These are phyloP conservation scores for Lachancea quebecensis DNA, from an alignment of 805 yeast species.

Conservation along the genomic window DNA sequence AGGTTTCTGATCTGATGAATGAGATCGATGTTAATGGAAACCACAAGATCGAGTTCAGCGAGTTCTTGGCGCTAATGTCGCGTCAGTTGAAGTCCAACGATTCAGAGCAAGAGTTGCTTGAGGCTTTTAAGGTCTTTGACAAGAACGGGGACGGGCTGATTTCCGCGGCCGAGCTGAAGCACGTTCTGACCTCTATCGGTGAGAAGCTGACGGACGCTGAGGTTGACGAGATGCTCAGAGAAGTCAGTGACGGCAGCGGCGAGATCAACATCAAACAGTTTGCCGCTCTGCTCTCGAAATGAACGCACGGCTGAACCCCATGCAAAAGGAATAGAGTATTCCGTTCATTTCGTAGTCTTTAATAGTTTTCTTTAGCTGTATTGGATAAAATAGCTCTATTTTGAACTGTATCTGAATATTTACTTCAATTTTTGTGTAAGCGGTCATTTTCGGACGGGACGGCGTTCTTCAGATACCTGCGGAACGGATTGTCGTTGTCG, in stretches of 20 bases:
- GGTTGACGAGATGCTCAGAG: conserved; percentile 94
- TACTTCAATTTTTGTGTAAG: conserved; percentile 19
- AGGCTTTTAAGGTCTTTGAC: conserved; percentile 97
- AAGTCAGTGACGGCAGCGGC: conserved; percentile 94
- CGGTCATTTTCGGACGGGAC: conserved; percentile 35
- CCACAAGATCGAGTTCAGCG: conserved; percentile 78
- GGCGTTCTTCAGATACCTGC: conserved; percentile 32
- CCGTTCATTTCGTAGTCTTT: too few species aligned
- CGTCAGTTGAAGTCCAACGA: conserved; percentile 95
- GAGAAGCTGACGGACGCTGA: conserved; percentile 95
- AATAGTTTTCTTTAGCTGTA: neutral
- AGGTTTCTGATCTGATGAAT: conserved; percentile 92
- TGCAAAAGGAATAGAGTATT: too few species aligned
- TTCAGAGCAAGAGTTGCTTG: conserved; percentile 93
- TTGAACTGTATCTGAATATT: neutral
- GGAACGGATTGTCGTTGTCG: conserved; percentile 32
- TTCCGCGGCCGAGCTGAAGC: conserved; percentile 93
- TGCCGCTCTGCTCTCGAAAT: conserved; percentile 82
- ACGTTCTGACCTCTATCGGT: conserved; percentile 95
- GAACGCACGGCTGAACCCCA: conserved; percentile 12
- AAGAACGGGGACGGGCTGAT: conserved; percentile 95
- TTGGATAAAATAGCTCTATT: neutral
- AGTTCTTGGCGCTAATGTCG: conserved; percentile 79
- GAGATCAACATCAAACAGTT: conserved; percentile 96
- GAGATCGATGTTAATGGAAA: conserved; percentile 96